These are phyloP conservation scores for Coemansia sp. DNA, from an alignment of 192 early-diverging fungal species.

Conservation along the genomic window DNA sequence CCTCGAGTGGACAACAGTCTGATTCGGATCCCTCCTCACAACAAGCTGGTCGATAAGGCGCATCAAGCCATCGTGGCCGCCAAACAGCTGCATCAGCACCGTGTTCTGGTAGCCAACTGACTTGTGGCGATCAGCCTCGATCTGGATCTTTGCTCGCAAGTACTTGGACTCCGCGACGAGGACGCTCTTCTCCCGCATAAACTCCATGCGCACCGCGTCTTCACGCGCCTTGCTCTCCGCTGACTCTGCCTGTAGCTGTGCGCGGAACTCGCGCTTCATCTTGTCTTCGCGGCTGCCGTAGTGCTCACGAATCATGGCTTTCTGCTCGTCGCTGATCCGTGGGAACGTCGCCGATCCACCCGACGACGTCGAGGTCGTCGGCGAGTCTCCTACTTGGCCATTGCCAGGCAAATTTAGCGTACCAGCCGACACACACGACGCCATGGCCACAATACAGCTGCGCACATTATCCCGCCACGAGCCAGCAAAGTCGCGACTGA, in stretches of 20 bases:
- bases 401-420: not conserved
- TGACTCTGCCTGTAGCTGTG: conserved; percentile 5
- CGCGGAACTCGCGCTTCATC: conserved; percentile 1
- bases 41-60: conserved; percentile 24
- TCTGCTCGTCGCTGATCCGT: conserved; percentile 28
- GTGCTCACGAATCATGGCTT: conserved; percentile 31
- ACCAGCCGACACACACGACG: conserved; percentile 1
- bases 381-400: not conserved
- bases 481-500: conserved; percentile 20
- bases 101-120: conserved; percentile 29
- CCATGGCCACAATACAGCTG: conserved; percentile 19
- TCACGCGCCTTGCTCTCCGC: not conserved
- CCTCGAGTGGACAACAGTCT: not conserved
- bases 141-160: conserved; percentile 25
- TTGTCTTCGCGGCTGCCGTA: conserved; percentile 12
- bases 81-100: conserved; percentile 29
- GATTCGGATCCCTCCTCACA: not conserved
- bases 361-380: conserved; percentile 7
- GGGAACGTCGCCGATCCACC: conserved; percentile 25
- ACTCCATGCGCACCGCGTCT: not conserved
- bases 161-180: conserved; percentile 31
- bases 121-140: conserved; percentile 14
- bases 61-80: conserved; percentile 34
- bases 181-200: conserved; percentile 4
- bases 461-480: conserved; percentile 37